Evolutionary conservation across 768 basidiomycete species (phyloP).

Genomic region (Russula lepida): DNA sequence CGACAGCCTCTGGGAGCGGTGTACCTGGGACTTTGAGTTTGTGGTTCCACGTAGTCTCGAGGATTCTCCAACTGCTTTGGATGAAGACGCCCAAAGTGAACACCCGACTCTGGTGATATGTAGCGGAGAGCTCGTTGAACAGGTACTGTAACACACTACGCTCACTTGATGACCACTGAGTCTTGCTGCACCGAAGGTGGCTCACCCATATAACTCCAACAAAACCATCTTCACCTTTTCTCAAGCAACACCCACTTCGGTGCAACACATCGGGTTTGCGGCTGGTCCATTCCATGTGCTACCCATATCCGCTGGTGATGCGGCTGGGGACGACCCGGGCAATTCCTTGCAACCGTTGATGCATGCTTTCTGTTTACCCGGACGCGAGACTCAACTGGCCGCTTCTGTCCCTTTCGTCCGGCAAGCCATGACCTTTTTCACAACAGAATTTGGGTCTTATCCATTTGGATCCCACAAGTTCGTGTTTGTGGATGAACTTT

Average conservation of each 20-base stretch:
- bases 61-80: slow-evolving; percentile 41
- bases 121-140: slow-evolving; percentile 91
- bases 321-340: slow-evolving; percentile 50
- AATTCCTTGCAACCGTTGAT: slow-evolving; percentile 64
- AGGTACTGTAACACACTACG: slow-evolving; percentile 40
- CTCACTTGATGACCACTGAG: slow-evolving; percentile 9
- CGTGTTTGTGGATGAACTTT: slow-evolving; percentile 87
- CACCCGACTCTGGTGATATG: slow-evolving; percentile 83
- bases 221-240: slow-evolving; percentile 93
- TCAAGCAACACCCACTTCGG: slow-evolving; percentile 78
- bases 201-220: slow-evolving; percentile 87
- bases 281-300: slow-evolving; percentile 88
- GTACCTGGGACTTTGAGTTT: slow-evolving; percentile 98
- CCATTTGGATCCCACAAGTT: slow-evolving; percentile 93
- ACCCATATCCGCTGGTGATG: slow-evolving; percentile 54
- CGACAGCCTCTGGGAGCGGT: slow-evolving; percentile 91
- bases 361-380: slow-evolving; percentile 89
- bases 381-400: slow-evolving; percentile 64
- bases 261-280: slow-evolving; percentile 95
- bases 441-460: slow-evolving; percentile 89
- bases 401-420: slow-evolving; percentile 71
- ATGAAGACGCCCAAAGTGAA: slow-evolving; percentile 46
- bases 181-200: slow-evolving; percentile 44
- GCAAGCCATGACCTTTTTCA: slow-evolving; percentile 86
- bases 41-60: slow-evolving; percentile 81